Conservation (phyloP, 179 eudicot genomes). For the Sideroxylon spinosum region DNA sequence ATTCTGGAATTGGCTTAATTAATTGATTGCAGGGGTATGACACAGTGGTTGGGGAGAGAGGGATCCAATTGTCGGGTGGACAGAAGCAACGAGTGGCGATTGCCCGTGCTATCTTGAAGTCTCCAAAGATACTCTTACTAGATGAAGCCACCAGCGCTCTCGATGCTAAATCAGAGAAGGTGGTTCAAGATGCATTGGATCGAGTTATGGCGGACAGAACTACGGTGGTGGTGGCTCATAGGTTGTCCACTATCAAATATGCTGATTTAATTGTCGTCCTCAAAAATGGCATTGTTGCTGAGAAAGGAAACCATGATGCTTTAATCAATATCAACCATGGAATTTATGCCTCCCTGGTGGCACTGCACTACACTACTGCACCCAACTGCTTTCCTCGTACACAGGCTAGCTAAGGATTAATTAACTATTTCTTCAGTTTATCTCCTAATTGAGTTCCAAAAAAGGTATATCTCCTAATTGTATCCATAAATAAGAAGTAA, state of each 20-base stretch:
- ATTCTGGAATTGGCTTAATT: no score
- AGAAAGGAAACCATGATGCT: slow-evolving; percentile 46
- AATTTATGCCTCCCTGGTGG: slow-evolving; percentile 36
- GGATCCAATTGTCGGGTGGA: slow-evolving; percentile 47
- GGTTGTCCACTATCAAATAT: slow-evolving; percentile 38
- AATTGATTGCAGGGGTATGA: slow-evolving; percentile 32
- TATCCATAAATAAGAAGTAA: no score
- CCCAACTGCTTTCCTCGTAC: not conserved
- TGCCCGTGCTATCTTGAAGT: slow-evolving; percentile 43
- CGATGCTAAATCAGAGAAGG: slow-evolving; percentile 42
- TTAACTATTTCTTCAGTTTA: no score
- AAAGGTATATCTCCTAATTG: no score
- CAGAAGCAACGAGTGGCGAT: slow-evolving; percentile 53
- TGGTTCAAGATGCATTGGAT: slow-evolving; percentile 51
- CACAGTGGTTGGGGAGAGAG: slow-evolving; percentile 45
- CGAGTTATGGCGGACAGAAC: slow-evolving; percentile 40
- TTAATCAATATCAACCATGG: slow-evolving; percentile 36
- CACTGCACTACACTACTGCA: slow-evolving; percentile 24
- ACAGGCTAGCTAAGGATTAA: no score
- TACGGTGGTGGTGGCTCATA: slow-evolving; percentile 49
- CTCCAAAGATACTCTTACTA: slow-evolving; percentile 35
- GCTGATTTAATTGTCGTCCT: slow-evolving; percentile 42
- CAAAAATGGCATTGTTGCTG: slow-evolving; percentile 37
- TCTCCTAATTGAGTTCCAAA: no score
- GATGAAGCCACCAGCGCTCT: slow-evolving; percentile 58